phyloP scores from a whole-genome alignment of 345 rosid genomes.

The Linum tenue region DNA sequence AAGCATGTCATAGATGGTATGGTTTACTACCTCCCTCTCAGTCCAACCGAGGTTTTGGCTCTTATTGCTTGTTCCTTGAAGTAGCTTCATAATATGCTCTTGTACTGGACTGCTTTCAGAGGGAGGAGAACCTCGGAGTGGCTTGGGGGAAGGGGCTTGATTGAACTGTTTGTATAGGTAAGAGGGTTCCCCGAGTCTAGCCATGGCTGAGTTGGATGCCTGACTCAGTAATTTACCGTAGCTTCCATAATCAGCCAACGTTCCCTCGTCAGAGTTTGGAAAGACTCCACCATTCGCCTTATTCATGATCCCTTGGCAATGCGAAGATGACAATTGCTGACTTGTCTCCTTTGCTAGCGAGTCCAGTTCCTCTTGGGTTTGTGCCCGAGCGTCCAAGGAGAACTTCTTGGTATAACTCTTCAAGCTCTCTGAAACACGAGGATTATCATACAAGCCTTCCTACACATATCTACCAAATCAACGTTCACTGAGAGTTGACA shows the following conservation, averaged over 20 bases:
- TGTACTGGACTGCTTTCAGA: background rate
- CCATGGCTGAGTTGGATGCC: background rate
- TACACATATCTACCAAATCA: too few species aligned
- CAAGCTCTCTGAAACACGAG: background rate
- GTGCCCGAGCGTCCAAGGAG: background rate
- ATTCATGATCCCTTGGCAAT: background rate
- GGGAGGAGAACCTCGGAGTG: background rate
- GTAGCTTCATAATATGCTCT: conserved; percentile 11
- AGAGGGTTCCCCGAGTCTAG: background rate
- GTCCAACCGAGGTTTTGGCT: background rate
- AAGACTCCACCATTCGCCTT: background rate
- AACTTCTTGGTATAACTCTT: background rate
- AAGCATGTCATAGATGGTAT: background rate
- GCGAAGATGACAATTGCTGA: too few species aligned
- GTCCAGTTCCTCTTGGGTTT: background rate
- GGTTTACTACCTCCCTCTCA: conserved; percentile 3
- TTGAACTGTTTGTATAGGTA: background rate
- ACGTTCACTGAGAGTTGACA: background rate
- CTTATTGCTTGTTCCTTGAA: conserved; percentile 8
- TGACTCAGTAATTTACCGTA: background rate
- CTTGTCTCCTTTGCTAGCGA: background rate
- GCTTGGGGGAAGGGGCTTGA: background rate
- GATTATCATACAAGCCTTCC: too few species aligned
- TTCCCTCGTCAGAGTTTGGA: background rate
- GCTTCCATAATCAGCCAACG: background rate